Conservation (phyloP, 257 asterid species). For the Fraxinus cuspidata region DNA sequence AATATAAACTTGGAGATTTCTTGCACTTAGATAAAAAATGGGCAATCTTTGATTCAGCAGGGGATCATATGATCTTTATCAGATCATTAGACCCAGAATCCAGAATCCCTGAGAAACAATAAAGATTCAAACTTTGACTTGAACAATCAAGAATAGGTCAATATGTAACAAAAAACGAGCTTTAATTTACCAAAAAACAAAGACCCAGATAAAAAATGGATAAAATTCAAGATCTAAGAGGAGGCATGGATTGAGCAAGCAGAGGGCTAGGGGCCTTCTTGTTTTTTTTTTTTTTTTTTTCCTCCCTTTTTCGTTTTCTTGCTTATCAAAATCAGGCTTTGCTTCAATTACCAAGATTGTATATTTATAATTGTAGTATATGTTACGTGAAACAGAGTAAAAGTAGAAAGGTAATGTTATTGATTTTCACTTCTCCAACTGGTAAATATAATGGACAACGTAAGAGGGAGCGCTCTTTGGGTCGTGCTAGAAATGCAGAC, state of each 20-base stretch:
- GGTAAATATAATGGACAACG: constrained; percentile 24
- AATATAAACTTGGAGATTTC: constrained; percentile 39
- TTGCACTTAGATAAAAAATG: constrained; percentile 37
- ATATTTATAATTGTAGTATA: constrained; percentile 27
- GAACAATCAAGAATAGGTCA: constrained; percentile 34
- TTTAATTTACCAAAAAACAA: constrained; percentile 41
- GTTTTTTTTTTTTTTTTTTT: constrained; percentile 52
- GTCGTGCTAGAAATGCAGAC: constrained; percentile 40
- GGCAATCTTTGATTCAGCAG: constrained; percentile 34
- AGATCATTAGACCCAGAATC: constrained; percentile 72
- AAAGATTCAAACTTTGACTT: constrained; percentile 44
- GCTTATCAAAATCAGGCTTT: constrained; percentile 56
- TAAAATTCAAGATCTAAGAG: constrained; percentile 71
- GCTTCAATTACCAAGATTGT: constrained; percentile 45
- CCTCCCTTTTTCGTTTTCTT: constrained; percentile 37
- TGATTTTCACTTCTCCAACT: constrained; percentile 36
- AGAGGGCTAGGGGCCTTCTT: constrained; percentile 73
- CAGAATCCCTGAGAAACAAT: constrained; percentile 41
- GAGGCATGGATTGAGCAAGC: constrained; percentile 64
- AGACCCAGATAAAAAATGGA: constrained; percentile 49
- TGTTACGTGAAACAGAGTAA: constrained; percentile 33
- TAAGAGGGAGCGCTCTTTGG: constrained; percentile 31
- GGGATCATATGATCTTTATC: constrained; percentile 54
- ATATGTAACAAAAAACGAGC: constrained; percentile 24
- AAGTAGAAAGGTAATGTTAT: constrained; percentile 38